phyloP scores from a whole-genome alignment of 345 rosid genomes.

The Erodium maritimum region DNA sequence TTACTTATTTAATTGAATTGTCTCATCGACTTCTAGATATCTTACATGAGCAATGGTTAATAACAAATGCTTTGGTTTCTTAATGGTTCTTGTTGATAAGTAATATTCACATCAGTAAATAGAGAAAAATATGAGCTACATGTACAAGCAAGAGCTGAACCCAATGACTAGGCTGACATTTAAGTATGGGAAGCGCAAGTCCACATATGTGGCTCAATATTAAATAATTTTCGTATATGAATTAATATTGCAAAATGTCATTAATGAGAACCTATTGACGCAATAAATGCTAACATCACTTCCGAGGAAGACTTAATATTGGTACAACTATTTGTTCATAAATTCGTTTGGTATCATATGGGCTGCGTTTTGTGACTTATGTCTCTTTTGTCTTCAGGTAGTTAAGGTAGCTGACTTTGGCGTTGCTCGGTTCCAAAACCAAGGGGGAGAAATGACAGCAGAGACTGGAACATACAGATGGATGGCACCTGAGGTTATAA shows the following conservation, averaged over 20 bases:
- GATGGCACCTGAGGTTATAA: slow-evolving; percentile 83
- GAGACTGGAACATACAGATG: slow-evolving; percentile 81
- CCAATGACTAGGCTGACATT: no score
- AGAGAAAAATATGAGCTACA: no score
- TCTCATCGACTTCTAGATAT: slow-evolving; percentile 2
- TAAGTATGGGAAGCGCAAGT: no score
- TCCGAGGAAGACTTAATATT: background rate
- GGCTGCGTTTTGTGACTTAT: background rate
- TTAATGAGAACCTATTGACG: background rate
- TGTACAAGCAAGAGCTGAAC: no score
- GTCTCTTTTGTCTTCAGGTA: slow-evolving; percentile 32
- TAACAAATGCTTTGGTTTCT: background rate
- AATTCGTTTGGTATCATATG: background rate
- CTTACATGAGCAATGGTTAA: background rate
- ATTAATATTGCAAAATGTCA: background rate
- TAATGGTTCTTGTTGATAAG: background rate
- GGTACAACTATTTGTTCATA: background rate
- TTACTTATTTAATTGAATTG: slow-evolving; percentile 7
- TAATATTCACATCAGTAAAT: no score
- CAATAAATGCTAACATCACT: background rate
- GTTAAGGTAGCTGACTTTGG: slow-evolving; percentile 79
- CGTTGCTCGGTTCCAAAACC: slow-evolving; percentile 57
- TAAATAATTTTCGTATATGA: no score
- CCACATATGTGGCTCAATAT: no score
- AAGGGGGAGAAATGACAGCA: slow-evolving; percentile 69